Evolutionary conservation across 2,329 filamentous ascomycete genomes (phyloP), one percentile per base, ranked within the genome.

Genomic region (Dactylellina cionopaga): DNA sequence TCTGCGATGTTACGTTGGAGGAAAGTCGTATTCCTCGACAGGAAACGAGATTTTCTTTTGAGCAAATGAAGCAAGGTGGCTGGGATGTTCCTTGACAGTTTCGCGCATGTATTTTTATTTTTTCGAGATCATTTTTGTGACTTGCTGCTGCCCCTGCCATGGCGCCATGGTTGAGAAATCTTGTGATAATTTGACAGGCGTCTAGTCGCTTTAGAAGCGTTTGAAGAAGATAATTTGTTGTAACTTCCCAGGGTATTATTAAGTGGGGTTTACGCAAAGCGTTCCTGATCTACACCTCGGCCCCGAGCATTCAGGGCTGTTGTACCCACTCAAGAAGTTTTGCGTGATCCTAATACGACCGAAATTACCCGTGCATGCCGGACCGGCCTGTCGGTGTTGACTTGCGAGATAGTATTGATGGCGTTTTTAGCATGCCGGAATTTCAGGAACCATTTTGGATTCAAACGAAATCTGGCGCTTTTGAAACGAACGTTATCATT

Each of bases 1-100:
- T 33, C 56, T 68, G 63, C 63, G 49, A 68, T 58, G 63, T 54
- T 58, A 68, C 63, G 52, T 68, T 68, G 35, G 63, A 60, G 52
- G 54, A 68, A 60, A 68, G 54, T 68, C 55, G 35, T 15, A 24
- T 1, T 37, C 44, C 13, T 22, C 44, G 51, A 51, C 35, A 39
- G 51, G 41, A 65, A 65, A 65, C 52, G 60, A 56, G n/a, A 55
- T 37, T 41, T 25, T 56, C n/a, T 29, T 35, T 52, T 54, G 31
- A 13, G 51, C 41, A 43, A 43, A 39, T 44, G 52, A 43, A 51
- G 29, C 35, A 29, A 44, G n/a, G 52, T 54, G 46, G 29, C 63
- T 31, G 24, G 63, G 63, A 60, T 68, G 22, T 59, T 47, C 63
- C 63, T 29, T 44, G 63, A 60, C 10, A 51, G 39, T 10, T 7